Base-by-base conservation (phyloP, 495 filamentous ascomycete genomes). In the Thozetella sp. region DNA sequence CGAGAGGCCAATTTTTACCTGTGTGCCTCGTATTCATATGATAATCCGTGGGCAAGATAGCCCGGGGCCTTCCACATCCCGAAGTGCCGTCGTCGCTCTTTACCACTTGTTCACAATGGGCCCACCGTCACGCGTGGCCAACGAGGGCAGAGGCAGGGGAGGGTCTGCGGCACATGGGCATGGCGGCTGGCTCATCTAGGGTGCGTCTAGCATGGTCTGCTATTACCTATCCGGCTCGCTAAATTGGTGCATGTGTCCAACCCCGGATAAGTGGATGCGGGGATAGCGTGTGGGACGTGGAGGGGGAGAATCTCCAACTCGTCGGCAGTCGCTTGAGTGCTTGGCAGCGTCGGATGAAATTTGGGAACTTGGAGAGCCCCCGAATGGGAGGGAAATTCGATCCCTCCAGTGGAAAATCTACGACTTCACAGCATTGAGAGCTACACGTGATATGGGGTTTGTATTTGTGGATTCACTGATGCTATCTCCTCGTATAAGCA, bases 211-310 rank as follows among this genome's bases (percentile, higher is more conserved):
- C 12, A 48, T n/a, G 10, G 11, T 20, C 43, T 48, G 43, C 43
- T 48, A 48, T 19, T 48, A 9, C 43, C 43, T 48, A 48, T 48
- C 43, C 20, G n/a, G 43, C n/a, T 10, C 20, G n/a, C 11, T 19
- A 48, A 3, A 48, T 19, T 4, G 6, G 43, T n/a, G n/a, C n/a
- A 10, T 48, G 43, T 3, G 12, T n/a, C 43, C 43, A n/a, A 10
- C 43, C 43, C 43, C 43, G 43, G 43, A 48, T 48, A 48, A 48
- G 43, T 48, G 6, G n/a, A 48, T 48, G 43, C 43, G 43, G 43
- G 43, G 43, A 48, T 9, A 20, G 4, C 11, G 43, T 48, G n/a
- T 48, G 43, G 43, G n/a, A 48, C 10, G 20, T 48, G 12, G 43
- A 48, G 43, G 43, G 43, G 43, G 3, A 9, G 43, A n/a, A n/a